Evolutionary conservation across 192 early-diverging fungal species (phyloP), one percentile per base, ranked within the genome.

Genomic region (Entophlyctis luteolus): DNA sequence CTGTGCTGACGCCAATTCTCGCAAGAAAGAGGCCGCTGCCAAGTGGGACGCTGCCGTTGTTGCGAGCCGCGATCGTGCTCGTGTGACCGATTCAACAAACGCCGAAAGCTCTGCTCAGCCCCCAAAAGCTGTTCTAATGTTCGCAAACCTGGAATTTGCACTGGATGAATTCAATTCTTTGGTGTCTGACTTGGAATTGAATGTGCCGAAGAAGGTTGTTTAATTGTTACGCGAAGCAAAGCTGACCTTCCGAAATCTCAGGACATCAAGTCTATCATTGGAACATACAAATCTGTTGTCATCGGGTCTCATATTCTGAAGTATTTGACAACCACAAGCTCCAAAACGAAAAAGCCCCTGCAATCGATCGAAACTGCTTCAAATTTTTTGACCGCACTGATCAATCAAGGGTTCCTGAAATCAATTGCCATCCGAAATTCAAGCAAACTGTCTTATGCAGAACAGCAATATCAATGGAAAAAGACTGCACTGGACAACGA

Each of bases 141-240:
- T 77, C 3, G 76, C 71, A 3, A 48, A 62, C 2, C 29, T 59
- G 35, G 42, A 52, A 2, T 72, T 78, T 54, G 72, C 76, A 10
- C 70, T 73, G 6, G 70, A 74, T 32, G 75, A 78, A 20, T 78
- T 78, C 49, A 78, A 81, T 52, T 63, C 59, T 10, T 49, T 81
- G 8, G 45, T 81, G 1, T 34, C 56, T 23, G 54, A 62, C 23
- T 65, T 81, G 60, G 76, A 81, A 38, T 36, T 59, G 14, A 68
- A 76, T 14, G 55, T 81, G 1, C 45, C 49, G 6, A 68, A 47
- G 25, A 49, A 75, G 62, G 77, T 78, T 33, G 28, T 16, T 47
- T 20, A 1, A 39, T 2, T 23, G 8, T 5, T 1, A 22, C 31
- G 5, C 29, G 39, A 46, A 27, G 35, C 12, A 36, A 31, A 10